These are phyloP conservation scores for Penicillium lagena DNA, from an alignment of 495 filamentous ascomycete species.

Conservation along the genomic window DNA sequence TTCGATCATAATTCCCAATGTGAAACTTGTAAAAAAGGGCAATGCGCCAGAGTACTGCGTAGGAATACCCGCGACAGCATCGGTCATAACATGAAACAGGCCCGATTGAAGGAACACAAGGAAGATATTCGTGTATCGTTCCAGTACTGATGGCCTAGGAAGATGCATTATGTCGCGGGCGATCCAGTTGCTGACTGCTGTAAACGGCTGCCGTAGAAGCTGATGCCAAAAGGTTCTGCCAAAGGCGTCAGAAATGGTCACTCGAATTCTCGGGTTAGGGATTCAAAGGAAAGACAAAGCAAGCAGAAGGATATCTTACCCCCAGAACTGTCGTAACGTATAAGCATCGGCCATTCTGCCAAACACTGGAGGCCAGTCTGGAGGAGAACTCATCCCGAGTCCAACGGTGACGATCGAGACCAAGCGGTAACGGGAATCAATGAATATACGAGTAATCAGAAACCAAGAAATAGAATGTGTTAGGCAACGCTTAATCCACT, in stretches of 20 bases:
- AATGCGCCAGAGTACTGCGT: constrained; percentile 16
- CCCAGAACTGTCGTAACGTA: constrained; percentile 24
- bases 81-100: constrained; percentile 21
- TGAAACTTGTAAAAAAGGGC: constrained; percentile 25
- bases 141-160: constrained; percentile 8
- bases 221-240: constrained; percentile 39
- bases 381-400: constrained; percentile 9
- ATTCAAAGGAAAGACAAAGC: neutral
- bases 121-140: constrained; percentile 22
- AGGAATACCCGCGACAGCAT: constrained; percentile 20
- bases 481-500: constrained; percentile 14
- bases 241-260: neutral
- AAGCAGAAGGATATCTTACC: constrained; percentile 12
- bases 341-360: constrained; percentile 24
- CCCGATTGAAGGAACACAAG: constrained; percentile 28
- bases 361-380: constrained; percentile 30
- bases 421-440: constrained; percentile 12
- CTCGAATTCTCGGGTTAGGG: neutral
- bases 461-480: constrained; percentile 13
- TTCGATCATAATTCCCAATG: constrained; percentile 22
- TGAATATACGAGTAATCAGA: constrained; percentile 15
- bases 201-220: constrained; percentile 24
- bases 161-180: constrained; percentile 17
- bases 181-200: constrained; percentile 15
- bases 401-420: constrained; percentile 17